A percentile compares a stretch with the other conserved stretches of the same genome.
Evolutionary conservation across 306 rosid genomes (phyloP).

Genomic region (Inga oerstediana): DNA sequence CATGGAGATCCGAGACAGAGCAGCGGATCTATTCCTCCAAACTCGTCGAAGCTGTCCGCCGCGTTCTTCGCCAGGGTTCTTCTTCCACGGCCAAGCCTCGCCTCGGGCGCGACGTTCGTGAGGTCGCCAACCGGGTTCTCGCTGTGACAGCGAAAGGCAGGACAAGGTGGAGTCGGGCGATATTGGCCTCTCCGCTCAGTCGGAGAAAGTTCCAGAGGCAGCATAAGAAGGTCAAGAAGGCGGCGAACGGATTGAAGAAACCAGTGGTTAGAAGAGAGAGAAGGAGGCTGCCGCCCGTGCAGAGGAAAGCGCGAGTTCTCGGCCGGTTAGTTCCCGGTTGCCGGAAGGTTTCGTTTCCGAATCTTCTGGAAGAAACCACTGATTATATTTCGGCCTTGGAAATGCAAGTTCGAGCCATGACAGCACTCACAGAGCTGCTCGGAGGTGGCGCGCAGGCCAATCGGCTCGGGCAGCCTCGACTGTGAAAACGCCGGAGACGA

Average conservation of each 20-base stretch:
- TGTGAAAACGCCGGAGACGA: slow-evolving; percentile 28
- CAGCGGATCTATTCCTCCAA: slow-evolving; percentile 66
- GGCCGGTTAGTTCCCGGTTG: slow-evolving; percentile 82
- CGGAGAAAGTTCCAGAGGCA: slow-evolving; percentile 29
- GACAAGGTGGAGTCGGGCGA: slow-evolving; percentile 84
- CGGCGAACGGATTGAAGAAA: slow-evolving; percentile 33
- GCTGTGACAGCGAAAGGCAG: slow-evolving; percentile 64
- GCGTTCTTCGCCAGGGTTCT: slow-evolving; percentile 36
- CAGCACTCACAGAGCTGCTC: slow-evolving; percentile 60
- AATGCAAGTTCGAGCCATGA: slow-evolving; percentile 88
- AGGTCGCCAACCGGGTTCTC: slow-evolving; percentile 68
- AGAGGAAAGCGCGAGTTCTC: slow-evolving; percentile 57
- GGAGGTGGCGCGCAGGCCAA: slow-evolving; percentile 38
- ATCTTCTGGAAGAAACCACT: slow-evolving; percentile 74
- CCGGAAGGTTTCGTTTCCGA: slow-evolving; percentile 61
- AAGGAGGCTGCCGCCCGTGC: slow-evolving; percentile 38
- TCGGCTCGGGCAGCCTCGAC: slow-evolving; percentile 25
- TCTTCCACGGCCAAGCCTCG: slow-evolving; percentile 6
- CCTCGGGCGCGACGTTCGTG: slow-evolving; percentile 33
- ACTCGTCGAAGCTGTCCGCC: slow-evolving; percentile 57
- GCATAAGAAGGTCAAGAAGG: slow-evolving; percentile 47
- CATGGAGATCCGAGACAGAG: slow-evolving; percentile 65
- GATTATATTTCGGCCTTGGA: slow-evolving; percentile 77
- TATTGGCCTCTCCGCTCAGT: slow-evolving; percentile 54
- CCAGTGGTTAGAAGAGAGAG: slow-evolving; percentile 33